Percentiles rank a stretch among this genome's conserved stretches.
Conservation (phyloP, 352 stramenopile genomes). For the Thraustotheca clavata region DNA sequence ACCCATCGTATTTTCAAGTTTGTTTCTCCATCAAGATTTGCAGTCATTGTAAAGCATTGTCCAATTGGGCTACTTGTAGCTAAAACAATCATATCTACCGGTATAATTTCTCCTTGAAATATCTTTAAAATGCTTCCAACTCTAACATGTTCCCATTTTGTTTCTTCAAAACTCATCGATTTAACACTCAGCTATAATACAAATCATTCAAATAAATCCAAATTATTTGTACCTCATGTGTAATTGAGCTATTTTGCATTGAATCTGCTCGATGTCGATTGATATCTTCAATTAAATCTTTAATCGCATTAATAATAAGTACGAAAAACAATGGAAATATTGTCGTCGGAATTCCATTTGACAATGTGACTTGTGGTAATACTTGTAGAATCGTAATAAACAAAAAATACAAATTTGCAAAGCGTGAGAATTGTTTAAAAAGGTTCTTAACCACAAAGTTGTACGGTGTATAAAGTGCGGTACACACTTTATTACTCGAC, state of each 20-base stretch:
- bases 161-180: constrained; percentile 23
- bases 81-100: constrained; percentile 64
- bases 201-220: background rate
- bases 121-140: constrained; percentile 79
- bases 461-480: constrained; percentile 46
- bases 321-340: constrained; percentile 79
- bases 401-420: constrained; percentile 89
- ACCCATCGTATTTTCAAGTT: constrained; percentile 76
- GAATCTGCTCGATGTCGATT: constrained; percentile 62
- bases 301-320: constrained; percentile 69
- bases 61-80: constrained; percentile 41
- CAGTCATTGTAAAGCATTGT: constrained; percentile 75
- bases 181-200: constrained; percentile 5
- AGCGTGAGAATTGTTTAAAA: constrained; percentile 71
- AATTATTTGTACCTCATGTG: background rate
- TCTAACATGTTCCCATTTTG: constrained; percentile 40
- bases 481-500: constrained; percentile 42
- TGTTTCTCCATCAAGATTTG: constrained; percentile 84
- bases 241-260: constrained; percentile 43
- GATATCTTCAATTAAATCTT: constrained; percentile 74
- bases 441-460: constrained; percentile 65
- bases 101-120: constrained; percentile 55
- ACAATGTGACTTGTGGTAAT: constrained; percentile 78
- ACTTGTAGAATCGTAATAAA: constrained; percentile 79
- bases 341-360: constrained; percentile 71